phyloP scores from a whole-genome alignment of 768 basidiomycete genomes.

The Lactarius hengduanensis region DNA sequence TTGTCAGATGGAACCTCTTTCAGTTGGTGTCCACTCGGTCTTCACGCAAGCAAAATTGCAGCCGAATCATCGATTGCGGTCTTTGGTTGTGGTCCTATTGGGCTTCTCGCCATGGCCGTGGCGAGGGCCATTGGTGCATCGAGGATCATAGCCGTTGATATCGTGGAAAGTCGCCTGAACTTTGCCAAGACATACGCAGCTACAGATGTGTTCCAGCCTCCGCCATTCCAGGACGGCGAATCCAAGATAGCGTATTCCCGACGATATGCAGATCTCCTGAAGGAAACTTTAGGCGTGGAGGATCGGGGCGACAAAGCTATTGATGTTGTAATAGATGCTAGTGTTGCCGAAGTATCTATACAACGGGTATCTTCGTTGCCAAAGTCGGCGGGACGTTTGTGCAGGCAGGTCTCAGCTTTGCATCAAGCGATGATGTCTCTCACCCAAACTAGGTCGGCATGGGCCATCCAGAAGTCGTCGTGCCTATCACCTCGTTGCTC shows the following conservation, averaged over 20 bases:
- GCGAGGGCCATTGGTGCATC: slow-evolving; percentile 89
- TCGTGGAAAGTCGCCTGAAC: slow-evolving; percentile 69
- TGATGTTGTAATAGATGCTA: slow-evolving; percentile 89
- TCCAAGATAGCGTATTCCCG: slow-evolving; percentile 65
- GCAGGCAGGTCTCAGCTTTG: slow-evolving; percentile 43
- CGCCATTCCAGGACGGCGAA: slow-evolving; percentile 60
- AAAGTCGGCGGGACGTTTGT: slow-evolving; percentile 75
- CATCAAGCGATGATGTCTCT: neutral
- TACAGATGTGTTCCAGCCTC: slow-evolving; percentile 70
- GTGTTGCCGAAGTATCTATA: slow-evolving; percentile 90
- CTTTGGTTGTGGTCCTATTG: slow-evolving; percentile 88
- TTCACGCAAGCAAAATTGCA: slow-evolving; percentile 70
- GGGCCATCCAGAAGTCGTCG: slow-evolving; percentile 71
- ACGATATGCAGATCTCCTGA: slow-evolving; percentile 68
- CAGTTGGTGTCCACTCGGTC: slow-evolving; percentile 90
- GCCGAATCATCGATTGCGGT: slow-evolving; percentile 75
- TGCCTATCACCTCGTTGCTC: slow-evolving; percentile 69
- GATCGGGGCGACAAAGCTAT: slow-evolving; percentile 70
- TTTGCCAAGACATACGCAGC: slow-evolving; percentile 88
- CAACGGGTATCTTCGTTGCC: slow-evolving; percentile 79
- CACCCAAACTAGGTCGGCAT: slow-evolving; percentile 70
- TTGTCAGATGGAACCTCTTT: slow-evolving; percentile 85
- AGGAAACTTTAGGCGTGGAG: slow-evolving; percentile 58
- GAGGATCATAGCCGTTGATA: slow-evolving; percentile 83
- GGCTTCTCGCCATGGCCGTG: slow-evolving; percentile 92